Evolutionary conservation across 441 rosid genomes (phyloP), one percentile per base, ranked within the genome.

Genomic region (Pelargonium myrrhifolium): DNA sequence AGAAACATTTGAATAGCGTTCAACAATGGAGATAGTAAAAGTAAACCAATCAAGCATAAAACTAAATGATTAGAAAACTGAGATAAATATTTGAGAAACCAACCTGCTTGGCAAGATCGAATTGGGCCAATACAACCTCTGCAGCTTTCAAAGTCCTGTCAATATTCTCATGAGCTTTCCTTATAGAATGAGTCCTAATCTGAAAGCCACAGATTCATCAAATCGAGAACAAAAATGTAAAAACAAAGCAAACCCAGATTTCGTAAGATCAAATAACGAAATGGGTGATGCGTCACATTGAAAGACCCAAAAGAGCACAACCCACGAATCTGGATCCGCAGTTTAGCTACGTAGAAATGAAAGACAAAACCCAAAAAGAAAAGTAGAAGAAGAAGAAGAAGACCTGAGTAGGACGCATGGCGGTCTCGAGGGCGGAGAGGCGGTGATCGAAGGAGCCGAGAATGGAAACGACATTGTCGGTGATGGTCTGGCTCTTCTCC

Each of bases 371-470:
- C n/a, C n/a, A n/a, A n/a, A n/a, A n/a, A n/a, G n/a, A n/a, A n/a
- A n/a, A n/a, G n/a, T n/a, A n/a, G n/a, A n/a, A n/a, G n/a, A n/a
- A n/a, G 20, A 8, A 21, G 45, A 60, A 20, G 28, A 14, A 6
- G 63, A 93, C 99, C 96, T 91, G 99, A 79, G 96, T 91, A 2
- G 99, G 99, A 67, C 96, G 91, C 99, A 93, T 91, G 78, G 97
- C 99, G 58, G 99, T 84, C 75, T 93, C 97, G 6, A 93, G 93
- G 68, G 93, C 86, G 59, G 97, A 91, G n/a, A 91, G 97, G 64
- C 99, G 97, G 79, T 91, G 89, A 68, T 91, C 99, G 67, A 93
- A 93, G 56, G 99, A 91, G 21, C 97, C 99, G 18, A 91, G 96
- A 74, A 93, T 89, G 2, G 96, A 69, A 62, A 88, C 99, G 18